A percentile compares a stretch with the other conserved stretches of the same genome.
These are phyloP conservation scores for Anisodus acutangulus DNA, from an alignment of 257 asterid species.

Conservation along the genomic window DNA sequence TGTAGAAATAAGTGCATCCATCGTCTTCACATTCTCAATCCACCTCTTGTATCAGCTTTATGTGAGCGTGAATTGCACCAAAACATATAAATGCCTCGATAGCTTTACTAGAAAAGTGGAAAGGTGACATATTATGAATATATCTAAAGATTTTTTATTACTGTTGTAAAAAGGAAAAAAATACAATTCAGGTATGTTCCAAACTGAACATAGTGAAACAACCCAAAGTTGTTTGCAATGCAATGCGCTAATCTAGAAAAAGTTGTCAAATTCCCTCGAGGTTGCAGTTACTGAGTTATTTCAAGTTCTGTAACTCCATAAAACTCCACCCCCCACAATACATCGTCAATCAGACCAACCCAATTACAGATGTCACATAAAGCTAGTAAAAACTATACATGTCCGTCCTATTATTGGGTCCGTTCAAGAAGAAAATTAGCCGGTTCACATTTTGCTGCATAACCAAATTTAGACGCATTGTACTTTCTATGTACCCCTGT, in stretches of 20 bases:
- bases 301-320: neutral
- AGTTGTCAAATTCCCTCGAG: no score
- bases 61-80: no score
- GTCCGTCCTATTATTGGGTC: slow-evolving; percentile 47
- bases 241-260: neutral
- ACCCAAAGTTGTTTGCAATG: slow-evolving; percentile 20
- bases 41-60: no score
- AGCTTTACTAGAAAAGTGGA: neutral
- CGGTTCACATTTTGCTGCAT: slow-evolving; percentile 73
- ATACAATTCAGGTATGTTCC: slow-evolving; percentile 14
- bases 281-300: neutral
- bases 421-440: slow-evolving; percentile 62
- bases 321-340: neutral
- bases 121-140: neutral
- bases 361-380: slow-evolving; percentile 43
- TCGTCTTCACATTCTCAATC: no score
- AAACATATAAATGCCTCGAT: neutral
- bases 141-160: neutral
- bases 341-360: neutral
- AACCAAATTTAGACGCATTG: slow-evolving; percentile 65
- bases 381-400: slow-evolving; percentile 59
- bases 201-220: slow-evolving; percentile 25
- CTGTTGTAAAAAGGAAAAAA: neutral
- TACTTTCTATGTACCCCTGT: slow-evolving; percentile 78
- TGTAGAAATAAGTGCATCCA: no score